Evolutionary conservation across 2,329 filamentous ascomycete species (phyloP), one percentile per base, ranked within the genome.

Genomic region (Neofusicoccum parvum): DNA sequence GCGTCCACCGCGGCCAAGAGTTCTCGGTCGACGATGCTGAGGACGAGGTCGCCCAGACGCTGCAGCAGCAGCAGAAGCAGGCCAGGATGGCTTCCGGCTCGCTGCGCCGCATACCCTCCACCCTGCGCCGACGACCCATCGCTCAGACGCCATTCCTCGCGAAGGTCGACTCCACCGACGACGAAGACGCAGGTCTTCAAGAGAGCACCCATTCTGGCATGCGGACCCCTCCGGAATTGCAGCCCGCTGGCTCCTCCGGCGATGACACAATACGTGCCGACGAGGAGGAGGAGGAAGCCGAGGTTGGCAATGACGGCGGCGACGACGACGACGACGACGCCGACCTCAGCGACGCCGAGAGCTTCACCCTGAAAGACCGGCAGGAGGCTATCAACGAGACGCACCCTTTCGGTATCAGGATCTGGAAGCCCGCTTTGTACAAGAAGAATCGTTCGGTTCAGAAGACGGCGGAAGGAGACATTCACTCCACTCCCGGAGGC

Each of bases 381-480:
- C 95, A 99, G 79, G 89, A 97, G 76, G 95, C 95, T 69, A 99
- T 99, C 83, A 99, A 99, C 80, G 90, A 97, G 77, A 99, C 95
- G 0, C 95, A 99, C 83, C 95, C 95, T 0, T 99, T 99, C 73
- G 95, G 95, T 83, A 98, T 99, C 75, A 89, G 96, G 76, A 92
- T 99, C 69, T 99, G 95, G 95, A 99, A 99, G 79, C 95, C 95
- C 49, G 96, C 95, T 1, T 79, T 99, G 68, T 99, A 99, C 85
- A 99, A 99, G 80, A 99, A 99, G 79, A 90, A 91, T 72, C 89
- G 95, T 65, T 99, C 95, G 0, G 96, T 99, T 43, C 93, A 98
- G 77, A 95, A 96, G 79, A 96, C 90, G 53, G 95, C 95, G 5
- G 94, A 98, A 80, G 94, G 91, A 14, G 95, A 99, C 77, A 98